Base-by-base conservation (phyloP, 2,329 filamentous ascomycete genomes). In the Coniochaeta prunicola region DNA sequence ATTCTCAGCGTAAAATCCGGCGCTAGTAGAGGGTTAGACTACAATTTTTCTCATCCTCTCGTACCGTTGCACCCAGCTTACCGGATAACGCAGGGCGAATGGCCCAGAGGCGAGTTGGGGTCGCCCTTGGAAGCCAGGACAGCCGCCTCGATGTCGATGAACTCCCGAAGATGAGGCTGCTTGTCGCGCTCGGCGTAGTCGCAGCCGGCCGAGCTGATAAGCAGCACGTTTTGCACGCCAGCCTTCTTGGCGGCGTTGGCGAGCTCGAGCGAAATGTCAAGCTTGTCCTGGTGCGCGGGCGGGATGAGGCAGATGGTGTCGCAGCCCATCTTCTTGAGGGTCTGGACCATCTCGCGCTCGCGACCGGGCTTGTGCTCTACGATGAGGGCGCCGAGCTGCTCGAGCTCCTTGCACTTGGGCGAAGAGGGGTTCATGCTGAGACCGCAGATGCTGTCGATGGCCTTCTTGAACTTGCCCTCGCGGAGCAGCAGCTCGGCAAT, bases 1-100 rank as follows among this genome's bases (percentile, higher is more conserved):
- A 58, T 81, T 81, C 66, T 81, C 78, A 3, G 77, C 76, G 61
- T 80, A 80, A 62, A 80, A 80, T 3, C 78, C 77, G 17, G 77
- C 76, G 19, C 40, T 45, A 15, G 19, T 45, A 24, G 38, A 19
- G 4, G 77, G 78, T 53, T 48, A 38, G 31, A 56, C 9, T 19
- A 34, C 21, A 7, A 55, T 10, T 55, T 26, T 36, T 55, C 7
- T 15, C 26, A 13, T 36, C n/a, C n/a, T n/a, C n/a, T n/a, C n/a
- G n/a, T n/a, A n/a, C n/a, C n/a, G n/a, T n/a, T n/a, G 48, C 7
- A 13, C 19, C 15, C 28, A 26, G 31, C 69, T 58, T 60, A 77
- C 76, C 77, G 70, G 61, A 80, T 78, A 9, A 80, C 69, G 60
- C 74, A 75, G 21, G 76, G 75, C 13, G 75, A 79, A 61, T 74